These are phyloP conservation scores for Arthroderma sp. DNA, from an alignment of 2,329 filamentous ascomycete genomes.

Conservation along the genomic window DNA sequence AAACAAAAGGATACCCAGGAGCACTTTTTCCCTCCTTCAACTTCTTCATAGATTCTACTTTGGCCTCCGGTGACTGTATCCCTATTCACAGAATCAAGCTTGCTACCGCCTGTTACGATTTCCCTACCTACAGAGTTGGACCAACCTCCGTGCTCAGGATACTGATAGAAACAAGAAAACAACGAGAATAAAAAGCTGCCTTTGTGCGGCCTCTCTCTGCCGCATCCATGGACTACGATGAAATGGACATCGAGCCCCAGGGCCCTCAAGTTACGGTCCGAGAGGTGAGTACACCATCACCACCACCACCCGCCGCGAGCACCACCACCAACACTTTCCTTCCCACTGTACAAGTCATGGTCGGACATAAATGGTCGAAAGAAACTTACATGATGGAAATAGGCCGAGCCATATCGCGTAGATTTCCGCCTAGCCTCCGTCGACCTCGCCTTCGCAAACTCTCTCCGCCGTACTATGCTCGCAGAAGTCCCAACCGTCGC, in stretches of 20 bases:
- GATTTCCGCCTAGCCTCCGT: slow-evolving; percentile 84
- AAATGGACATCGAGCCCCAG: slow-evolving; percentile 35
- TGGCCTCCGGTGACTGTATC: too few relatives aligned
- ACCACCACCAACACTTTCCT: background rate
- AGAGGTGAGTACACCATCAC: slow-evolving; percentile 21
- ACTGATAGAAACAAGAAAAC: too few relatives aligned
- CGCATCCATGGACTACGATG: slow-evolving; percentile 29
- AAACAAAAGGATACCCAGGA: too few relatives aligned
- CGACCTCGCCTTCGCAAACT: slow-evolving; percentile 89
- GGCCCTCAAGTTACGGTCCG: slow-evolving; percentile 37
- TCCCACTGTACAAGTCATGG: background rate
- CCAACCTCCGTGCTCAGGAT: too few relatives aligned
- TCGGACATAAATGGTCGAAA: too few relatives aligned
- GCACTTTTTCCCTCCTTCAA: too few relatives aligned
- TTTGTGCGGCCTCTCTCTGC: background rate
- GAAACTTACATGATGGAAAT: background rate
- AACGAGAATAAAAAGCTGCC: too few relatives aligned
- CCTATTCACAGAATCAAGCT: too few relatives aligned
- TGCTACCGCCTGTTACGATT: too few relatives aligned
- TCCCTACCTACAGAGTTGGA: too few relatives aligned
- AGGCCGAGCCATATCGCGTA: slow-evolving; percentile 71
- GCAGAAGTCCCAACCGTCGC: slow-evolving; percentile 88
- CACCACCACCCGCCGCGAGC: background rate
- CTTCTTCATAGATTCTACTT: too few relatives aligned
- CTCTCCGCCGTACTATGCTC: slow-evolving; percentile 90